Base-by-base conservation (phyloP, 2,329 filamentous ascomycete species). In the Exophiala viscosa region DNA sequence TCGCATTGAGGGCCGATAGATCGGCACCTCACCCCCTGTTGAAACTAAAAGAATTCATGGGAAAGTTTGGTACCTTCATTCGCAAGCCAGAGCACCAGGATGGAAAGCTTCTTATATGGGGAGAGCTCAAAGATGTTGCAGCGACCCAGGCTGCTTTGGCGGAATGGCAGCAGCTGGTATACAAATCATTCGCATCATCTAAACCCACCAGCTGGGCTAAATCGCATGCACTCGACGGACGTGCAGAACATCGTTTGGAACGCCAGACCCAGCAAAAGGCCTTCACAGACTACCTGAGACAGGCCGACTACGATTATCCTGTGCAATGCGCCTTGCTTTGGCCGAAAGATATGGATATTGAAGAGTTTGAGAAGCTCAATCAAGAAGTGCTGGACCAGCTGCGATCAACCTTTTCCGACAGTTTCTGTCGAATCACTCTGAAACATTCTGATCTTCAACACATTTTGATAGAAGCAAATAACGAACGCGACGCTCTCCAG, bases 321-420 rank as follows among this genome's bases (percentile, higher is more conserved):
- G 48, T 58, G 34, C 54, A 62, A 49, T 48, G 50, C 18, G 52
- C 50, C 35, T 33, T 58, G 13, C 36, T 62, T 8, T 63, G 61
- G 61, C 60, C 61, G 10, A 47, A 54, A 20, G 54, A 55, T 2
- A 48, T 60, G 28, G 59, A 61, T 23, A 52, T 62, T 7, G 45
- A 57, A 18, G 49, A 58, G n/a, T 62, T 62, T 23, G 43, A 57
- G 15, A 47, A 31, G 8, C 34, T 44, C 10, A 45, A 60, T 17
- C 18, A 40, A n/a, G 42, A 46, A 8, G 45, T 51, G 9, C 38
- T 63, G 10, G 51, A 58, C 17, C 47, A 56, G 3, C 44, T 63
- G 3, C 40, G 54, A 41, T 32, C 23, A 35, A 44, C 36, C 11
- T 58, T 46, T 20, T n/a, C n/a, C n/a, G n/a, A n/a, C n/a, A n/a